Evolutionary conservation across 257 asterid genomes (phyloP), one percentile per base, ranked within the genome.

Genomic region (Voacanga thouarsii): DNA sequence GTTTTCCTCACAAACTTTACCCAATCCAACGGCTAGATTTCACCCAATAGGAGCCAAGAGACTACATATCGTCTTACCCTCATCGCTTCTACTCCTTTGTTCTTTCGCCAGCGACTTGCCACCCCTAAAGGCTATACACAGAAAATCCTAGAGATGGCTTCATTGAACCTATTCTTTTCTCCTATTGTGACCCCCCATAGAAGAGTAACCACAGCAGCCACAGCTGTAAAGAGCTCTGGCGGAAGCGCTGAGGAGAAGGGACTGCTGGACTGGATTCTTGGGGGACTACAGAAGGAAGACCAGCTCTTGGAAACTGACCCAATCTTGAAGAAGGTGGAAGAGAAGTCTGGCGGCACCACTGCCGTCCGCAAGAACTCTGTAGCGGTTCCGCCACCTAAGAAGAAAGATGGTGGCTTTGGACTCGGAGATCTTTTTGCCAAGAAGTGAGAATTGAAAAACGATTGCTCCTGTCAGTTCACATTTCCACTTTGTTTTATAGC

Each of bases 271-370:
- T 94, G 88, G 78, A 81, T 94, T 23, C 78, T 91, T 4, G 97
- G 96, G 12, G 85, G 78, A 3, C 59, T 94, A 23, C 50, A 80
- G 30, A 94, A 94, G 86, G 75, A 86, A 79, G 98, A 94, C 21
- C 98, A 94, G 85, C 81, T 94, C 72, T 87, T 89, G 78, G 98
- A 94, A 85, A 90, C 92, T 55, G 97, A 94, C 72, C 98, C 98
- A 12, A 84, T 94, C 83, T 81, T 94, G 91, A 81, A 84, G 82
- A 91, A 87, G 82, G 92, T 85, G 60, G 98, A 94, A 80, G 93
- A 66, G 16, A 85, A 86, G 84, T 77, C 71, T 57, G 82, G 80
- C 21, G 67, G 80, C 77, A 77, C 82, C 55, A 71, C 80, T 64
- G 69, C 79, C 33, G 24, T 87, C 33, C 74, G 90, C 59, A 89